A percentile compares a stretch with the other conserved stretches of the same genome.
These are phyloP conservation scores for Hypomyces rosellus DNA, from an alignment of 2,329 filamentous ascomycete genomes.

Conservation along the genomic window DNA sequence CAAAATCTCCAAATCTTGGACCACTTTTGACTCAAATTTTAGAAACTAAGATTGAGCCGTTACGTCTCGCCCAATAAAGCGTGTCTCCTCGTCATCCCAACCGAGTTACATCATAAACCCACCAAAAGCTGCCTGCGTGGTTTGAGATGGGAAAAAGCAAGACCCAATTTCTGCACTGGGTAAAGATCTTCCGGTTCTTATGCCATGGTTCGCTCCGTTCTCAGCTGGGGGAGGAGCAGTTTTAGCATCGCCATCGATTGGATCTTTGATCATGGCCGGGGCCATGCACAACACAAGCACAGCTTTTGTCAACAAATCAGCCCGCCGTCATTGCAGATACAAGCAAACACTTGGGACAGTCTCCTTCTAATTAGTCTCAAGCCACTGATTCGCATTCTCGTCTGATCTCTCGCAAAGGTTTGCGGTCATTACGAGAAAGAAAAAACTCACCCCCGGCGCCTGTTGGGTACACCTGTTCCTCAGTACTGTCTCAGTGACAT, in stretches of 20 bases:
- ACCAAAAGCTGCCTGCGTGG: neutral
- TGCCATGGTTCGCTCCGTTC: too few relatives aligned
- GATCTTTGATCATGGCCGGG: too few relatives aligned
- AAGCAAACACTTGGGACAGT: neutral
- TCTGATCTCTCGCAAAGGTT: too few relatives aligned
- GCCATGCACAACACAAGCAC: neutral
- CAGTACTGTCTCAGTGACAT: too few relatives aligned
- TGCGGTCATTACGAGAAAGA: too few relatives aligned
- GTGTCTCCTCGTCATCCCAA: neutral
- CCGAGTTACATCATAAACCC: neutral
- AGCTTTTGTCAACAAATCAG: neutral
- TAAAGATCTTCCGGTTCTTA: neutral
- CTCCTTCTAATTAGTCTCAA: too few relatives aligned
- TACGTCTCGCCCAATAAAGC: neutral
- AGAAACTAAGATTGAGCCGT: neutral
- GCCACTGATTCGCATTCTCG: too few relatives aligned
- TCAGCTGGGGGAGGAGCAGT: too few relatives aligned
- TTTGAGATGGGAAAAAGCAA: neutral
- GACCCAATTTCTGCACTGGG: neutral
- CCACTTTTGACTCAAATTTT: neutral
- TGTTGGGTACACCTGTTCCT: too few relatives aligned
- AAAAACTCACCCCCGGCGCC: too few relatives aligned
- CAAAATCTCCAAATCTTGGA: neutral
- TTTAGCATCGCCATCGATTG: too few relatives aligned
- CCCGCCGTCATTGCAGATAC: neutral